Percentiles rank a stretch among this genome's conserved stretches.
Conservation (phyloP, 768 basidiomycete genomes). For the Gautieria morchelliformis region DNA sequence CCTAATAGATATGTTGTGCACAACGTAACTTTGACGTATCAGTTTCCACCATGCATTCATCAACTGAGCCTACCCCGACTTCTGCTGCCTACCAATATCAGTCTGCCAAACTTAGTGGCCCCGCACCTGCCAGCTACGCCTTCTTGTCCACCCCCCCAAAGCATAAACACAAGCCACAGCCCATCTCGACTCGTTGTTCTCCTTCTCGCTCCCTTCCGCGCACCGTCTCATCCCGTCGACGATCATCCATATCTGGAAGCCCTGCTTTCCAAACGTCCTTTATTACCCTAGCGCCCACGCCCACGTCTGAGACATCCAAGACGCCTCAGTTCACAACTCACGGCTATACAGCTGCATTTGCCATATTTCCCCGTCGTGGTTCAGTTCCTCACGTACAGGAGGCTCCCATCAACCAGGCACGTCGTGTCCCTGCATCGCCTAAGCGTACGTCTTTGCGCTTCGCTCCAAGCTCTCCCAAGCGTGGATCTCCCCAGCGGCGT, state of each 20-base stretch:
- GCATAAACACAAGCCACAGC: slow-evolving; percentile 1
- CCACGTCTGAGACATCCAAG: background rate
- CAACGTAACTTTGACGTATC: background rate
- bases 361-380: background rate
- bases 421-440: background rate
- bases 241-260: background rate
- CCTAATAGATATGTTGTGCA: no score
- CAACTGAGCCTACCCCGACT: background rate
- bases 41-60: background rate
- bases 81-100: background rate
- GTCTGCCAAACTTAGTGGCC: background rate
- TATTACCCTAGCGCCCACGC: background rate
- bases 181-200: background rate
- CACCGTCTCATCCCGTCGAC: background rate
- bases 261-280: background rate
- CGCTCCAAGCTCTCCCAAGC: background rate
- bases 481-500: background rate
- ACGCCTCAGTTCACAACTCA: background rate
- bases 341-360: background rate
- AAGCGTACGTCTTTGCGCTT: background rate
- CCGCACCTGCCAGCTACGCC: background rate
- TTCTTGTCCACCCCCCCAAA: background rate
- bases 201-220: background rate
- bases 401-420: background rate
- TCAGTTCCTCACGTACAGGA: background rate